Evolutionary conservation across 2,329 filamentous ascomycete species (phyloP).

Genomic region (Fusarium begoniae): DNA sequence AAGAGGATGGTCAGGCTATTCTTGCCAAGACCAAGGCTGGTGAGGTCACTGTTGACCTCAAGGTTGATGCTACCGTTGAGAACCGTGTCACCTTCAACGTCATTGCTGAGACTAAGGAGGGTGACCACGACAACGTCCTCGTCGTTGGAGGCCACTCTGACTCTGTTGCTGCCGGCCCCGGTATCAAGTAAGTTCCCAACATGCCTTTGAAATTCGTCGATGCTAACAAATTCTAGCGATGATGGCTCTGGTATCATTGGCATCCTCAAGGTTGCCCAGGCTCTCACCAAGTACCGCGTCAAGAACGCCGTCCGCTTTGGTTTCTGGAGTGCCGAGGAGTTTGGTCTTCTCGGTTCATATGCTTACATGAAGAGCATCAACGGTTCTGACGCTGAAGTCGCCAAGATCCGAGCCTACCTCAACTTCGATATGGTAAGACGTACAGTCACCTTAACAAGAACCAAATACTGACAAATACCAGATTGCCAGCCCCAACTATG

Average conservation of each 20-base stretch:
- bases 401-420: conserved; percentile 63
- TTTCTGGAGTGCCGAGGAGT: conserved; percentile 64
- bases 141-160: conserved; percentile 59
- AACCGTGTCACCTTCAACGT: conserved; percentile 60
- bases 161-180: conserved; percentile 59
- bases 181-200: conserved; percentile 60
- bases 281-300: conserved; percentile 53
- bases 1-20: conserved; percentile 53
- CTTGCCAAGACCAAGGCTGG: conserved; percentile 45
- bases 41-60: conserved; percentile 45
- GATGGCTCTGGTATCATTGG: conserved; percentile 65
- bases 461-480: conserved; percentile 1
- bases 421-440: conserved; percentile 65
- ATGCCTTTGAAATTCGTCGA: background rate
- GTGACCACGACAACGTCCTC: conserved; percentile 59
- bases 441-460: fast-evolving
- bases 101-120: conserved; percentile 59
- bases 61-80: conserved; percentile 60
- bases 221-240: conserved; percentile 49
- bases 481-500: conserved; percentile 60
- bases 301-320: conserved; percentile 61
- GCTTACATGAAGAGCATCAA: conserved; percentile 57
- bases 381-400: conserved; percentile 54
- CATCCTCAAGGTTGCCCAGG: conserved; percentile 56
- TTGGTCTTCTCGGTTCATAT: conserved; percentile 59